Conservation (phyloP, 108 stramenopile species). For the Skeletonema marinoi region DNA sequence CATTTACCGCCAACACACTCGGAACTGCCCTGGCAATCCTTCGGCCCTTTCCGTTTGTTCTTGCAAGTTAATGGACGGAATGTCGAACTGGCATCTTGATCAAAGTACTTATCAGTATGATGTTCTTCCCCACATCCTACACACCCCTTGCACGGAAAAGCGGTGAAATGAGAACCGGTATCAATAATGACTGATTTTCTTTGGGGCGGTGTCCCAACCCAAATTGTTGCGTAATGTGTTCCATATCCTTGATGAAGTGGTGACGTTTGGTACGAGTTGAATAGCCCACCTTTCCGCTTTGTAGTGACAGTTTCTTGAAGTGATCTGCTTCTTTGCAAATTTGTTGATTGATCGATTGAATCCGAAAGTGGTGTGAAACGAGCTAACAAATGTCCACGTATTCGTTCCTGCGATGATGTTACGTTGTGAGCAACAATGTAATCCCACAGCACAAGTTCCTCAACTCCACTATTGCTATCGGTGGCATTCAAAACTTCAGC, state of each 20-base stretch:
- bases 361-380: slow-evolving; percentile 5
- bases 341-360: background rate
- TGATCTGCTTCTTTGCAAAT: background rate
- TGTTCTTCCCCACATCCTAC: slow-evolving; percentile 74
- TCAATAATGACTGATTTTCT: slow-evolving; percentile 95
- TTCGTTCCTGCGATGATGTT: background rate
- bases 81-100: slow-evolving; percentile 55
- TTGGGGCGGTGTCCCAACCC: slow-evolving; percentile 92
- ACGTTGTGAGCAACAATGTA: background rate
- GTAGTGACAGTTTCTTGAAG: background rate
- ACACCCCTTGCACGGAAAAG: slow-evolving; percentile 92
- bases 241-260: slow-evolving; percentile 84
- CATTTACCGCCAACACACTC: slow-evolving; percentile 55
- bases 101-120: slow-evolving; percentile 94
- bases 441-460: slow-evolving; percentile 3
- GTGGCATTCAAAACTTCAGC: slow-evolving; percentile 4
- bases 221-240: slow-evolving; percentile 91
- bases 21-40: slow-evolving; percentile 53
- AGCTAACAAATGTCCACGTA: slow-evolving; percentile 5
- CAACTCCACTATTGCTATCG: background rate
- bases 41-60: background rate
- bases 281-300: slow-evolving; percentile 25
- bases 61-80: slow-evolving; percentile 62
- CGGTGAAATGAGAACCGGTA: slow-evolving; percentile 92
- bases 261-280: slow-evolving; percentile 45